Conservation (phyloP, 108 stramenopile species). For the Asterionellopsis glacialis region DNA sequence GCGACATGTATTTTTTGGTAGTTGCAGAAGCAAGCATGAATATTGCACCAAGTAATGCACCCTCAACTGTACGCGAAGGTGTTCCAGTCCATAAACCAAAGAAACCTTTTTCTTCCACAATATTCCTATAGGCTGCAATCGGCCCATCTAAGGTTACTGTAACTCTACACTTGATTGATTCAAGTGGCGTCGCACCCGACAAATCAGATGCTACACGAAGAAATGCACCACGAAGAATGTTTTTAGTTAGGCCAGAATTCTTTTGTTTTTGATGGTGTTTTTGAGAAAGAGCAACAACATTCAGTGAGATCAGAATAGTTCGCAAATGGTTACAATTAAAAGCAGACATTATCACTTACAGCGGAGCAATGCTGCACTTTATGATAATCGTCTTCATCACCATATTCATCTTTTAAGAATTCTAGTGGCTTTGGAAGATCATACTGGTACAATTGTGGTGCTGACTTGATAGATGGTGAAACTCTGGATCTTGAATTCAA, state of each 20-base stretch:
- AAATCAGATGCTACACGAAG: conserved; percentile 55
- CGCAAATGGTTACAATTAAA: too few relatives aligned
- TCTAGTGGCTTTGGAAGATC: too few relatives aligned
- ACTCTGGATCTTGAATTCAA: too few relatives aligned
- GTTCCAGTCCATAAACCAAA: conserved; percentile 39
- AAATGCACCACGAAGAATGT: conserved; percentile 27
- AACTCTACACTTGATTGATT: conserved; percentile 46
- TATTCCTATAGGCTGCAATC: conserved; percentile 19
- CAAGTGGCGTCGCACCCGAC: conserved; percentile 46
- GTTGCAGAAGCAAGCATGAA: conserved; percentile 28
- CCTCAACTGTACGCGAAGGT: conserved; percentile 42
- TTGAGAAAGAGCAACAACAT: too few relatives aligned
- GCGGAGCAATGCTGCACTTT: too few relatives aligned
- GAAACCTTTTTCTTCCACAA: conserved; percentile 26
- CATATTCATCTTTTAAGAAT: too few relatives aligned
- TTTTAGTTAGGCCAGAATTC: not conserved
- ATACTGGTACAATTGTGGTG: too few relatives aligned
- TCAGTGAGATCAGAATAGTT: too few relatives aligned
- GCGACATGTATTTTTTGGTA: conserved; percentile 30
- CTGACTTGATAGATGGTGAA: too few relatives aligned
- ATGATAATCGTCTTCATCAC: too few relatives aligned
- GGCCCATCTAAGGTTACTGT: conserved; percentile 14
- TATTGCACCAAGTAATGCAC: conserved; percentile 34
- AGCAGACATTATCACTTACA: too few relatives aligned
- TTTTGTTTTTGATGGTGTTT: not conserved